Evolutionary conservation across 768 basidiomycete genomes (phyloP).

Genomic region (Lactarius hatsudake): DNA sequence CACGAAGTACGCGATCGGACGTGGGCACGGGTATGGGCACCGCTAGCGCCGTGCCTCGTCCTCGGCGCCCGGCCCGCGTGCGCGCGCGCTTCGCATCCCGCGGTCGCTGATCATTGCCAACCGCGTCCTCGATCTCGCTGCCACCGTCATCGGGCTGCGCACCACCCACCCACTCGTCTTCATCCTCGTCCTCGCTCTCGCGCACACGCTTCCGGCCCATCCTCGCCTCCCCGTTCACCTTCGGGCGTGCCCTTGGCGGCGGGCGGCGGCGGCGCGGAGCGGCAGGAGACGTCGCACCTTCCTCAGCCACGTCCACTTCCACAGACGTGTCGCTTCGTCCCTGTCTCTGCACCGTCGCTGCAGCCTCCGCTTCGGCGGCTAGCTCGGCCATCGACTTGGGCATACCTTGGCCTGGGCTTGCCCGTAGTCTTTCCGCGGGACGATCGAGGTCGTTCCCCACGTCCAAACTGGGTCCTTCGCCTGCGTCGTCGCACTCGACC

Average conservation of each 20-base stretch:
- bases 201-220: background rate
- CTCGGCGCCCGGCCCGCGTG: slow-evolving; percentile 31
- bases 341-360: slow-evolving; percentile 25
- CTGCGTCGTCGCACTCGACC: slow-evolving; percentile 30
- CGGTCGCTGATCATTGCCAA: background rate
- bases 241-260: background rate
- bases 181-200: background rate
- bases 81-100: slow-evolving; percentile 14
- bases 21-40: slow-evolving; percentile 3
- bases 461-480: background rate
- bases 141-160: background rate
- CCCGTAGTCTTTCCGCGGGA: background rate
- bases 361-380: slow-evolving; percentile 20
- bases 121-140: background rate
- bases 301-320: background rate
- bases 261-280: background rate
- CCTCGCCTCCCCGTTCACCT: background rate
- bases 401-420: slow-evolving; percentile 11
- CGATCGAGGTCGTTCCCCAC: no score
- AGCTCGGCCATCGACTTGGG: slow-evolving; percentile 25
- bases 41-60: slow-evolving; percentile 29
- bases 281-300: background rate
- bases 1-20: slow-evolving; percentile 26
- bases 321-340: slow-evolving; percentile 8
- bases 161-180: background rate